phyloP scores from a whole-genome alignment of 257 asterid genomes.

The Salvia rosmarinus region DNA sequence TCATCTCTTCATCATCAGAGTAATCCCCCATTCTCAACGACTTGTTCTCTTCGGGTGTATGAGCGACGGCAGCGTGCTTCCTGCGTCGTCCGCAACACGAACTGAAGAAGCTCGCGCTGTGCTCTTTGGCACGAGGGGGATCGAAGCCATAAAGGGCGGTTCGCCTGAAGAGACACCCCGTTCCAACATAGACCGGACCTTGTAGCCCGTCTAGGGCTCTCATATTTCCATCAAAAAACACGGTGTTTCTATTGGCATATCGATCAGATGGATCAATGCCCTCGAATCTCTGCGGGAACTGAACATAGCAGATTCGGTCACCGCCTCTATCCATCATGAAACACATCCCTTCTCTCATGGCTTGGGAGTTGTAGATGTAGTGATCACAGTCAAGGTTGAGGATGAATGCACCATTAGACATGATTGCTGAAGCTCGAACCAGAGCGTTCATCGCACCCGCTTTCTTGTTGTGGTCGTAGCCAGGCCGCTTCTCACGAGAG shows the following conservation, averaged over 20 bases:
- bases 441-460: conserved; percentile 78
- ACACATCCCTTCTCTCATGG: conserved; percentile 71
- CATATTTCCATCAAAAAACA: conserved; percentile 67
- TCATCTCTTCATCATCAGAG: conserved; percentile 50
- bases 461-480: conserved; percentile 74
- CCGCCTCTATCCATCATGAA: conserved; percentile 79
- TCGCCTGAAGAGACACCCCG: conserved; percentile 62
- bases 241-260: conserved; percentile 60
- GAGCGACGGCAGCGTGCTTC: conserved; percentile 32
- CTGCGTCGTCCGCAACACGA: conserved; percentile 36
- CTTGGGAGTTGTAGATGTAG: conserved; percentile 64
- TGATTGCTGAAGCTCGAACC: conserved; percentile 74
- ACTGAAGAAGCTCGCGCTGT: conserved; percentile 42
- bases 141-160: conserved; percentile 61
- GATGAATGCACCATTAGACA: conserved; percentile 70
- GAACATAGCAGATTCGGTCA: conserved; percentile 61
- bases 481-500: conserved; percentile 70
- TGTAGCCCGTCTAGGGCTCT: conserved; percentile 71
- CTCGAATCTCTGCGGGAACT: conserved; percentile 70
- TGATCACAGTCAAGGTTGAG: conserved; percentile 71
- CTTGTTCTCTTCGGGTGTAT: conserved; percentile 48
- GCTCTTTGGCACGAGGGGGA: conserved; percentile 61
- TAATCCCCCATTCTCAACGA: conserved; percentile 53
- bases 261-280: conserved; percentile 67
- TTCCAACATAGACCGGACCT: conserved; percentile 65